A percentile compares a stretch with the other conserved stretches of the same genome.
These are phyloP conservation scores for Xylariales sp. DNA, from an alignment of 2,329 filamentous ascomycete genomes.

Conservation along the genomic window DNA sequence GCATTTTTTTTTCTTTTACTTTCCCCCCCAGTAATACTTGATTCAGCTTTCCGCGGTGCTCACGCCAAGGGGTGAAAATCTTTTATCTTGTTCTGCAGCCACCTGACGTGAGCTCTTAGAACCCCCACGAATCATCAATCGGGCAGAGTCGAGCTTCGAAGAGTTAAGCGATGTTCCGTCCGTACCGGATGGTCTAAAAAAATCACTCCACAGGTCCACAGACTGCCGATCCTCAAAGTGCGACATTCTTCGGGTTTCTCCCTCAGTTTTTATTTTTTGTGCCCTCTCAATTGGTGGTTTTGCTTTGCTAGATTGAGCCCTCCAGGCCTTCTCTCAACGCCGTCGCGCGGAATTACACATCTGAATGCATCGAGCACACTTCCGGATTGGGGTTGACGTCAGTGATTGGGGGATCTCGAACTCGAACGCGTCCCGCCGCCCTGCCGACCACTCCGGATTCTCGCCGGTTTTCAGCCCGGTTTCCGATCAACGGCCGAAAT, in stretches of 20 bases:
- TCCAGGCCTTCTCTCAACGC: slow-evolving; percentile 1
- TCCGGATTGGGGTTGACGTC: slow-evolving; percentile 1
- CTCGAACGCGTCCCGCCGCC: slow-evolving; percentile 6
- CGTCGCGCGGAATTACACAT: not conserved
- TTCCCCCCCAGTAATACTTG: not conserved
- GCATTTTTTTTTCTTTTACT: not conserved
- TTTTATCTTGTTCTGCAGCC: too few relatives aligned
- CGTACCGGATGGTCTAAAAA: too few relatives aligned
- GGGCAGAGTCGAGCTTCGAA: too few relatives aligned
- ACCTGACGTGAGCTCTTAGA: too few relatives aligned
- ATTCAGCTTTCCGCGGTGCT: too few relatives aligned
- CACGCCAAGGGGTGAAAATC: too few relatives aligned
- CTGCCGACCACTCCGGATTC: slow-evolving; percentile 10
- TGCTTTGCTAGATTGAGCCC: not conserved
- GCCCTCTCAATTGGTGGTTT: not conserved
- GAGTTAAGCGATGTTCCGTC: too few relatives aligned
- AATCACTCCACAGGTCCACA: not conserved
- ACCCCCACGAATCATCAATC: too few relatives aligned
- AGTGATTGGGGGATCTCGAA: slow-evolving; percentile 7
- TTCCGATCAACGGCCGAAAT: slow-evolving; percentile 19
- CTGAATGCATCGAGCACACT: slow-evolving; percentile 9
- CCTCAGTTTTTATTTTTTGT: not conserved
- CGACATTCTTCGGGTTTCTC: not conserved
- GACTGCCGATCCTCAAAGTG: not conserved
- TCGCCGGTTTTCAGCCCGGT: slow-evolving; percentile 14